Base-by-base conservation (phyloP, 75 land plant species). In the Cryptomeria japonica region DNA sequence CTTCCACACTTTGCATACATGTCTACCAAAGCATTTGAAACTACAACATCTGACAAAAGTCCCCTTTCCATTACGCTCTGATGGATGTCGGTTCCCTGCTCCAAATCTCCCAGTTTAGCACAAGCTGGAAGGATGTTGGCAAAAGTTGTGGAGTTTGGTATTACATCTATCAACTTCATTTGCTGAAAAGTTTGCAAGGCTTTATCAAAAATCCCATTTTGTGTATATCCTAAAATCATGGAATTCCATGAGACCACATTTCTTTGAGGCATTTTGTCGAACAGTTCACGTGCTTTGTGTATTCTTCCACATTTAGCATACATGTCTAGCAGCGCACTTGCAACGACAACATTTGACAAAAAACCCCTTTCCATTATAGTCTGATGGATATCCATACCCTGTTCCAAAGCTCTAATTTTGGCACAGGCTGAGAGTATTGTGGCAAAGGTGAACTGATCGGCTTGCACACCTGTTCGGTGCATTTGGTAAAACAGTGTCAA, bases 161-260 rank as follows among this genome's bases (percentile, higher is more conserved):
- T n/a, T 18, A 94, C 86, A 32, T 88, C 84, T 87, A 80, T 90
- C 44, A 3, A 53, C 64, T 86, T 75, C 97, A 96, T 96, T 58
- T 88, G 83, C n/a, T 77, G 28, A 83, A 90, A 92, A 5, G 93
- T 51, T 25, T 75, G 34, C 56, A 94, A 75, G 0, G 95, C 96
- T 47, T 91, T 90, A 1, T 14, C 19, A 0, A 87, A 80, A 44
- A 9, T 2, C 53, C 93, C 95, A 72, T 91, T 47, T 58, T 90
- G 91, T 18, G 90, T 91, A 88, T 89, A 94, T 46, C 92, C 95
- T 83, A 91, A 92, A 37, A 96, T 92, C 88, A 96, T 89, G 2
- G 94, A 87, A 86, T 92, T 92, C 96, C 96, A 96, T 78, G 95
- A 89, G 31, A 93, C 93, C 90, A 94, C 91, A 87, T 94, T 93